phyloP scores from a whole-genome alignment of 352 stramenopile genomes.

The Elongisporangium senticosum region DNA sequence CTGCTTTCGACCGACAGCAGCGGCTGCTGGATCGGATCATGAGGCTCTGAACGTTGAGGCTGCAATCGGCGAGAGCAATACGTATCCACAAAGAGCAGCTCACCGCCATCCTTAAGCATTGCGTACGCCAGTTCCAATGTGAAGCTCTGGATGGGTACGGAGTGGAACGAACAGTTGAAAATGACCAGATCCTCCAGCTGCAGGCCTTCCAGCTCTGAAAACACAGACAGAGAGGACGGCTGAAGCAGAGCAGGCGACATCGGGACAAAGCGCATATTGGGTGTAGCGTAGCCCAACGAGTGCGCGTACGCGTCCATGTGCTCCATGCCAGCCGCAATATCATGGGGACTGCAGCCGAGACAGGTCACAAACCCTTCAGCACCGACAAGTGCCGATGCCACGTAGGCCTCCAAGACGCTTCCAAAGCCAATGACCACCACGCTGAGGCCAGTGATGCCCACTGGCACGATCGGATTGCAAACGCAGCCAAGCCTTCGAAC shows the following conservation, averaged over 20 bases:
- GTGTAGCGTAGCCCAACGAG: conserved; percentile 17
- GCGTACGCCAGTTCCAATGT: conserved; percentile 22
- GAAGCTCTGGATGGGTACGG: conserved; percentile 8
- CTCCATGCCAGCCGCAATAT: neutral
- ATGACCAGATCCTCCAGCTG: conserved; percentile 25
- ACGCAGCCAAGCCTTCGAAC: conserved; percentile 20
- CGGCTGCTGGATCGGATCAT: neutral
- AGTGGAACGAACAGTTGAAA: conserved; percentile 48
- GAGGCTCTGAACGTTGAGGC: neutral
- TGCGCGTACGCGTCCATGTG: neutral
- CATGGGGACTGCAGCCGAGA: conserved; percentile 1
- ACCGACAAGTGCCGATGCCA: conserved; percentile 33
- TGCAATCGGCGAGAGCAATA: conserved; percentile 21
- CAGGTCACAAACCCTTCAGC: conserved; percentile 31
- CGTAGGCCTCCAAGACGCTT: conserved; percentile 41
- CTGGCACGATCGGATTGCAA: conserved; percentile 16
- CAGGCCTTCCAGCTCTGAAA: conserved; percentile 8
- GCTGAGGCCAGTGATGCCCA: conserved; percentile 26
- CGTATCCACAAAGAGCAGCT: conserved; percentile 29
- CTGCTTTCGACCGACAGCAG: neutral
- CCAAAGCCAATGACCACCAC: conserved; percentile 37
- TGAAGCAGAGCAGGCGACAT: conserved; percentile 2
- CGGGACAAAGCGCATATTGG: conserved; percentile 31
- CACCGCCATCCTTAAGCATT: conserved; percentile 40
- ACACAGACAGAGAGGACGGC: neutral